Percentiles rank a stretch among this genome's conserved stretches.
Evolutionary conservation across 2,329 filamentous ascomycete genomes (phyloP).

Genomic region (Hymenoscyphus infarciens): DNA sequence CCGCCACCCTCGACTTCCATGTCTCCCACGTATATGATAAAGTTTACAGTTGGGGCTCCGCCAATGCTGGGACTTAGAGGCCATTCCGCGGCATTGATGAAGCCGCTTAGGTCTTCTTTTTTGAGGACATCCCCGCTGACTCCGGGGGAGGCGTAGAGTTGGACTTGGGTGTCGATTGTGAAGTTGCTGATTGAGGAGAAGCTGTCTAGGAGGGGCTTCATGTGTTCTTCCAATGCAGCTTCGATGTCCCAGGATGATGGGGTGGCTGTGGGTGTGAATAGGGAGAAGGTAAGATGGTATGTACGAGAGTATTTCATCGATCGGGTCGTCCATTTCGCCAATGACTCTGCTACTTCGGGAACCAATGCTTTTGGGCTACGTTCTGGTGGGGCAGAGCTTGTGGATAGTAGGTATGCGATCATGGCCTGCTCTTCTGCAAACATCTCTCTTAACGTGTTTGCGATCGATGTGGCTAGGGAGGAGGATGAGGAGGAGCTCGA

Average conservation of each 20-base stretch:
- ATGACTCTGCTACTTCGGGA: slow-evolving; percentile 51
- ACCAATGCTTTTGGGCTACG: slow-evolving; percentile 45
- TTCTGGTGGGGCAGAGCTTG: slow-evolving; percentile 51
- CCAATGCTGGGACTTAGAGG: slow-evolving; percentile 92
- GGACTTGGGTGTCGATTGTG: slow-evolving; percentile 92
- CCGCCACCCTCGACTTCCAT: slow-evolving; percentile 45
- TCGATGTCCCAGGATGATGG: slow-evolving; percentile 94
- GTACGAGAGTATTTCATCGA: slow-evolving; percentile 89
- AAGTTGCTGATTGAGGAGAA: slow-evolving; percentile 87
- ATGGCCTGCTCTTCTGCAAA: slow-evolving; percentile 88
- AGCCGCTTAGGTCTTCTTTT: slow-evolving; percentile 85
- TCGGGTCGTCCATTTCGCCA: slow-evolving; percentile 70
- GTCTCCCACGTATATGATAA: slow-evolving; percentile 82
- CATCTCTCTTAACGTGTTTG: slow-evolving; percentile 69
- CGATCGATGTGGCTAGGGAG: slow-evolving; percentile 75
- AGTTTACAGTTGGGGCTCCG: slow-evolving; percentile 89
- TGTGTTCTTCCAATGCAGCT: slow-evolving; percentile 72
- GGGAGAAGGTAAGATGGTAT: slow-evolving; percentile 92
- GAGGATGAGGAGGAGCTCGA: slow-evolving; percentile 63
- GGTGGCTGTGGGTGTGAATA: slow-evolving; percentile 75
- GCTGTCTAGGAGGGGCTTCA: slow-evolving; percentile 75
- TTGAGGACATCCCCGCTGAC: slow-evolving; percentile 60
- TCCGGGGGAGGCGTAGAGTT: slow-evolving; percentile 79
- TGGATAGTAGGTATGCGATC: slow-evolving; percentile 69
- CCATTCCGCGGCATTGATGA: slow-evolving; percentile 98